phyloP scores from a whole-genome alignment of 495 filamentous ascomycete species.

The Aspergillus sclerotiicarbonarius region DNA sequence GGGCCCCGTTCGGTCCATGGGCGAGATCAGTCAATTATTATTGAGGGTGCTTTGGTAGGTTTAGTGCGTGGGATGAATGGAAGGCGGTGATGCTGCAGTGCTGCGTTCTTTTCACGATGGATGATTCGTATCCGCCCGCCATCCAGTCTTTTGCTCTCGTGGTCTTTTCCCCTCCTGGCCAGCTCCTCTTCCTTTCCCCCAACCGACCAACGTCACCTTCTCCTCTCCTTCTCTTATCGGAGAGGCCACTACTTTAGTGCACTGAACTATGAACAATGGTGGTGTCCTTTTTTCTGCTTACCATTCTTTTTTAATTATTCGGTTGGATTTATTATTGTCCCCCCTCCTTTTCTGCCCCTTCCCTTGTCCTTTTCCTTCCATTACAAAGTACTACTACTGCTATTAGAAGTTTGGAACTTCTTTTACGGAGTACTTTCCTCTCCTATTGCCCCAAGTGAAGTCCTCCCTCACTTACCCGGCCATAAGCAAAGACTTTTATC shows the following conservation, averaged over 20 bases:
- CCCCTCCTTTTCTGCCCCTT: background rate
- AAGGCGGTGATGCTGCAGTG: background rate
- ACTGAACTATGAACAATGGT: background rate
- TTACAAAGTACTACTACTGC: background rate
- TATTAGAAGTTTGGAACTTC: too few species aligned
- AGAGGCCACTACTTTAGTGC: background rate
- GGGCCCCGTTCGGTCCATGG: background rate
- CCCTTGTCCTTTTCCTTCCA: background rate
- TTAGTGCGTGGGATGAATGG: too few species aligned
- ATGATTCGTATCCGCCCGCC: too few species aligned
- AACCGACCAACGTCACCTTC: slow-evolving; percentile 4
- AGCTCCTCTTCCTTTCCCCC: background rate
- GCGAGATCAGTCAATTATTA: background rate
- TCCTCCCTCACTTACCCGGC: too few species aligned
- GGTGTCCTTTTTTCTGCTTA: background rate
- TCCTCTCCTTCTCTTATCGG: slow-evolving; percentile 3
- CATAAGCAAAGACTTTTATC: too few species aligned
- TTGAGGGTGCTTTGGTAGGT: too few species aligned
- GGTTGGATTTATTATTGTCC: background rate
- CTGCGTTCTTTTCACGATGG: background rate
- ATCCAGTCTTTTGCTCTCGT: background rate
- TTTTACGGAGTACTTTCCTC: too few species aligned
- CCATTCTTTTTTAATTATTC: background rate
- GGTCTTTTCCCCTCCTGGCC: slow-evolving; percentile 5
- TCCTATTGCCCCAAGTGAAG: too few species aligned